Base-by-base conservation (phyloP, 306 rosid genomes). In the Mimosa pudica region DNA sequence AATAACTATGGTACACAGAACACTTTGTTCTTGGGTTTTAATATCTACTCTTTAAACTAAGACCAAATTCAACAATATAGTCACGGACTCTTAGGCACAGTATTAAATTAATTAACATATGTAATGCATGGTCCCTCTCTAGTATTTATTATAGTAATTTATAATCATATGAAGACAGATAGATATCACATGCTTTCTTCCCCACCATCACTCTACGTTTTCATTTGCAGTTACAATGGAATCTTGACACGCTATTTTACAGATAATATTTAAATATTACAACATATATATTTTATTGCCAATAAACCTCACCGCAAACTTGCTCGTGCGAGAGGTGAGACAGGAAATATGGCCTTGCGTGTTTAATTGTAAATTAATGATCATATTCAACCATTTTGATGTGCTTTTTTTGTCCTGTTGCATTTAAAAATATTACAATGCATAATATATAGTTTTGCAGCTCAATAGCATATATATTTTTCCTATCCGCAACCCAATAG, bases 271-370 rank as follows among this genome's bases (percentile, higher is more conserved):
- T n/a, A 55, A 55, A 42, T 63, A 58, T 42, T 55, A 17, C 62
- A n/a, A 18, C 62, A 30, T 35, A 35, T 11, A 67, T 64, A 54
- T 65, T 30, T 41, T 51, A 24, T 20, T 14, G 38, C 30, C 52
- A 51, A 51, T 73, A 49, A 54, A 6, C 60, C 3, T 16, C 73
- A n/a, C 58, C 52, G 66, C 24, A 68, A 51, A 17, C 47, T 52
- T 42, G 75, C 79, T 44, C 24, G 38, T 6, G 3, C 55, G 17
- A 73, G 78, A 24, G 47, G 13, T 7, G 32, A 41, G 49, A 66
- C 78, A 65, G 33, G 61, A 52, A 71, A 79, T 16, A 54, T 11
- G 48, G 30, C 73, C 52, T 69, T 44, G 73, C 13, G 44, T 42
- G n/a, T 24, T 68, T n/a, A 41, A 17, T 41, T 55, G 5, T 38